Conservation (phyloP, 768 basidiomycete genomes). For the Russula olivacea region DNA sequence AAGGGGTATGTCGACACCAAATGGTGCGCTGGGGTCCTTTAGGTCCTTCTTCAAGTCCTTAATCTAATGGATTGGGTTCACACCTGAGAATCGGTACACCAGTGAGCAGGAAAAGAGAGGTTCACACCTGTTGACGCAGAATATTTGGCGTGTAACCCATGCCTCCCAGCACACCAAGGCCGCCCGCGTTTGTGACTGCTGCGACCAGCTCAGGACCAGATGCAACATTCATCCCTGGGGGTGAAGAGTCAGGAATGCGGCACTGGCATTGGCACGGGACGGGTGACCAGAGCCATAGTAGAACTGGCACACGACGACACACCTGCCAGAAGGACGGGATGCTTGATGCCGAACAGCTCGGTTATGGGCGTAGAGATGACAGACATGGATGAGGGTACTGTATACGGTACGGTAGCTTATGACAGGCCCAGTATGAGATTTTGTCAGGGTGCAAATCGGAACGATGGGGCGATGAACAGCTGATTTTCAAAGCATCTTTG, state of each 20-base stretch:
- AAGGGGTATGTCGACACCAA: slow-evolving; percentile 86
- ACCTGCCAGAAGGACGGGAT: slow-evolving; percentile 84
- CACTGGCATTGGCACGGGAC: too few relatives aligned
- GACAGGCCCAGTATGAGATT: not conserved
- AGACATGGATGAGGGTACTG: slow-evolving; percentile 41
- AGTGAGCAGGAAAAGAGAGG: not conserved
- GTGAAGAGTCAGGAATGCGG: not conserved
- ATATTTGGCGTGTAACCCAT: slow-evolving; percentile 80
- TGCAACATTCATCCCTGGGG: slow-evolving; percentile 56
- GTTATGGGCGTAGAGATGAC: slow-evolving; percentile 77
- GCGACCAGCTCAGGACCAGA: slow-evolving; percentile 82
- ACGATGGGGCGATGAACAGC: too few relatives aligned
- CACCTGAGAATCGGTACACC: not conserved
- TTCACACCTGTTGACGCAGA: slow-evolving; percentile 64
- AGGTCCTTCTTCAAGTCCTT: slow-evolving; percentile 66
- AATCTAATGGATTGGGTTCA: slow-evolving; percentile 43
- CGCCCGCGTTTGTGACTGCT: slow-evolving; percentile 91
- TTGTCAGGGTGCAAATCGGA: too few relatives aligned
- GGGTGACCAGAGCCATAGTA: not conserved
- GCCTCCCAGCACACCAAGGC: slow-evolving; percentile 89
- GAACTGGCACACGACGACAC: not conserved
- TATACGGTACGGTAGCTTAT: not conserved
- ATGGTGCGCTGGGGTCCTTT: slow-evolving; percentile 69
- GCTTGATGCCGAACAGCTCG: slow-evolving; percentile 81
- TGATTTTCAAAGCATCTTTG: too few relatives aligned